Conservation (phyloP, 2,329 filamentous ascomycete species). For the Alternaria sp. region DNA sequence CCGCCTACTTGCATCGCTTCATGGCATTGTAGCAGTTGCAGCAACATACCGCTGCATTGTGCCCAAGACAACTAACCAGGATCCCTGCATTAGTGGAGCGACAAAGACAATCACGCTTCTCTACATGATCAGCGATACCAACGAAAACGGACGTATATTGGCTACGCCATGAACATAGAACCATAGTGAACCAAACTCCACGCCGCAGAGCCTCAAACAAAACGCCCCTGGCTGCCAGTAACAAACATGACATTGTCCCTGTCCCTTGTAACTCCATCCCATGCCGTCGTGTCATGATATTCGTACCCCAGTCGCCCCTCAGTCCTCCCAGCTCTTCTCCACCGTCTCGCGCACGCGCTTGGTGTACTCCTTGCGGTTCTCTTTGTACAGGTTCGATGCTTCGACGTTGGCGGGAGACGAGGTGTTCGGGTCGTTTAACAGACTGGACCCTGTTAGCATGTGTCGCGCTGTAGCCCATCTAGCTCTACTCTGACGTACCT, state of each 20-base stretch:
- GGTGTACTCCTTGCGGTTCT: slow-evolving; percentile 94
- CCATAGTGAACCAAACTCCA: slow-evolving; percentile 28
- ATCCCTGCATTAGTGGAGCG: background rate
- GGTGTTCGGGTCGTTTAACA: slow-evolving; percentile 98
- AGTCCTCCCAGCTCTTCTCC: slow-evolving; percentile 99
- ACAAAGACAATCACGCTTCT: background rate
- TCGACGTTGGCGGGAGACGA: slow-evolving; percentile 97
- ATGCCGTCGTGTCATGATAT: slow-evolving; percentile 22
- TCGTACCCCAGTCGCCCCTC: slow-evolving; percentile 8
- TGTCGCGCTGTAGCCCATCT: background rate
- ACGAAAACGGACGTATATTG: background rate
- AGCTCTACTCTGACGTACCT: slow-evolving; percentile 64
- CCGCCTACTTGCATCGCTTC: background rate
- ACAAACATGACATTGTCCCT: slow-evolving; percentile 17
- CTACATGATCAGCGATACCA: background rate
- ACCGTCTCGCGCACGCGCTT: slow-evolving; percentile 96
- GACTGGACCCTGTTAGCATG: slow-evolving; percentile 59
- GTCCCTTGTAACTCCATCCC: slow-evolving; percentile 26
- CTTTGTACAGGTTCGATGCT: slow-evolving; percentile 97
- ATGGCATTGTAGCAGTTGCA: background rate
- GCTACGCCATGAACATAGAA: slow-evolving; percentile 19
- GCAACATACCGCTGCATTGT: background rate
- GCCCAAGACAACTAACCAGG: background rate
- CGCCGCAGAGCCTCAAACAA: slow-evolving; percentile 27
- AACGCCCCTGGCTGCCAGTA: slow-evolving; percentile 8